Base-by-base conservation (phyloP, 495 filamentous ascomycete genomes). In the Parathielavia hyrcaniae region DNA sequence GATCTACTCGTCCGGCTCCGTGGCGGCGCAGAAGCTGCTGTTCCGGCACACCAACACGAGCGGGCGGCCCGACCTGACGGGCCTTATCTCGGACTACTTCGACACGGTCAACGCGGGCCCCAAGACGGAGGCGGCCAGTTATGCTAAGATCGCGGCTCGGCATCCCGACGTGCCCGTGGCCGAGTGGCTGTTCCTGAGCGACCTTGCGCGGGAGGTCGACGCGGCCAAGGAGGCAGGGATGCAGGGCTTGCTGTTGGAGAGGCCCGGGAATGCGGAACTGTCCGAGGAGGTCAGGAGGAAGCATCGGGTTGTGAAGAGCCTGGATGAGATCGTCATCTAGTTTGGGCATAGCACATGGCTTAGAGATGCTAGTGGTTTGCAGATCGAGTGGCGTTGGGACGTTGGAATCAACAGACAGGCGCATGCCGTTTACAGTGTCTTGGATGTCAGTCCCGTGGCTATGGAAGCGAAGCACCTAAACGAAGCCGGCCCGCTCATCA, bases 21-120 rank as follows among this genome's bases (percentile, higher is more conserved):
- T 90, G 14, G 72, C 81, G 50, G 86, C 86, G 23, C 86, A 90
- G 73, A 84, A 85, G 67, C 75, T 89, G 52, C 73, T 89, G 38
- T 89, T 90, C 68, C 63, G 71, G 54, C 78, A 88, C 70, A 87
- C 86, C n/a, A 72, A 81, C 70, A 86, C 86, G n/a, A 72, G 80
- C 62, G 69, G 72, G 10, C 57, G 71, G 46, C 75, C 77, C 30
- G 83, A 90, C 62, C 66, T 88, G 56, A 76, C 73, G 2, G 66
- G 71, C 14, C 63, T 76, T 45, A 75, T 89, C 56, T 69, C 70
- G 26, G 81, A 75, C 46, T 87, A 79, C 69, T 89, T 86, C 59
- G 86, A 90, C 67, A 89, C 86, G 7, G 79, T 85, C 40, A 90
- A 83, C 61, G 86, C 86, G n/a, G 86, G 86, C 9, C 73, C 78